These are phyloP conservation scores for Adansonia madagascariensis DNA, from an alignment of 441 rosid genomes.

Conservation along the genomic window DNA sequence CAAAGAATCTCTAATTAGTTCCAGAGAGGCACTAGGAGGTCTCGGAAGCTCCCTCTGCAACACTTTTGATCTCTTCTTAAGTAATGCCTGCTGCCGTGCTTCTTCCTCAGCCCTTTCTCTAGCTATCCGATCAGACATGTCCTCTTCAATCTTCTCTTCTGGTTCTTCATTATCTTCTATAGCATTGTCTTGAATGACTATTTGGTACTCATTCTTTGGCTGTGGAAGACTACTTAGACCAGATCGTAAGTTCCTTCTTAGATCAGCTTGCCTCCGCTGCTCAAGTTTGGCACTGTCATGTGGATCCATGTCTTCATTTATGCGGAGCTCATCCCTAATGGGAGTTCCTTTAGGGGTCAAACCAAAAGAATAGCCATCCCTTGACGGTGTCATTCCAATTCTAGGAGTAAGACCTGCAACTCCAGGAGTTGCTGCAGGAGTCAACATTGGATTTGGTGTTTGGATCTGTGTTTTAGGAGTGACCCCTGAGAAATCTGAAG, in stretches of 20 bases:
- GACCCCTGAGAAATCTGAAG: constrained; percentile 98
- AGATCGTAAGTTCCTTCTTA: constrained; percentile 73
- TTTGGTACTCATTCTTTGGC: constrained; percentile 92
- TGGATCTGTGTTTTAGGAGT: constrained; percentile 89
- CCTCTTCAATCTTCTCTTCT: constrained; percentile 96
- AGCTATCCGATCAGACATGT: constrained; percentile 92
- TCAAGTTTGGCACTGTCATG: constrained; percentile 78
- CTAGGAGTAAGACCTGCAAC: constrained; percentile 79
- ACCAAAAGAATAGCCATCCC: constrained; percentile 78
- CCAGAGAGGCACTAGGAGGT: constrained; percentile 89
- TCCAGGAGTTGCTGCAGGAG: constrained; percentile 92
- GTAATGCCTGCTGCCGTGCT: constrained; percentile 78
- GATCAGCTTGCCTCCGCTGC: constrained; percentile 75
- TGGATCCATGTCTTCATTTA: constrained; percentile 88
- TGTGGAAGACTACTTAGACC: constrained; percentile 84
- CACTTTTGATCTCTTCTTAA: constrained; percentile 95
- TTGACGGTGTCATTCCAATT: constrained; percentile 87
- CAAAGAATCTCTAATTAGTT: constrained; percentile 78
- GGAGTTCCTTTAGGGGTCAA: constrained; percentile 96
- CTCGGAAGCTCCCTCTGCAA: constrained; percentile 97
- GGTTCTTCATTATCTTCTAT: constrained; percentile 72
- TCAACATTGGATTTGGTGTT: constrained; percentile 91
- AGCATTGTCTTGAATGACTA: constrained; percentile 57
- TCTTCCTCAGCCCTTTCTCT: constrained; percentile 96
- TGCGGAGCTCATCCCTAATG: constrained; percentile 91